Evolutionary conservation across 371 early-diverging fungal species (phyloP).

Genomic region (Rhizopus microsporus): DNA sequence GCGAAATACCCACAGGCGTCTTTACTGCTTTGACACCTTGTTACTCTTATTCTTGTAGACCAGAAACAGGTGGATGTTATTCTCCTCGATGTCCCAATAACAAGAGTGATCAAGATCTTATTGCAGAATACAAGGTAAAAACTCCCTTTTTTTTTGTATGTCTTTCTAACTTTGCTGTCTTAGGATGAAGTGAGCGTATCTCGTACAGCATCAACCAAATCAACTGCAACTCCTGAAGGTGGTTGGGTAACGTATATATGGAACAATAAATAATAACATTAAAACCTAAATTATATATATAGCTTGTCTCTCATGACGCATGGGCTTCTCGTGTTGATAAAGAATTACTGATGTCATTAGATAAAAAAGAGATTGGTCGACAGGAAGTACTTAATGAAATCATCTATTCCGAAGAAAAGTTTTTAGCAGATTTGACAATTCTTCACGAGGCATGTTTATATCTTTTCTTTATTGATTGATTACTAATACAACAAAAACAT

Average conservation of each 20-base stretch:
- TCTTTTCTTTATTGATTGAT: background rate
- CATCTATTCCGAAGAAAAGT: slow-evolving; percentile 86
- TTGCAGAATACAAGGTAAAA: slow-evolving; percentile 15
- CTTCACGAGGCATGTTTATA: slow-evolving; percentile 20
- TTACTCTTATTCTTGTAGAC: slow-evolving; percentile 24
- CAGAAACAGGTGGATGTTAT: slow-evolving; percentile 30
- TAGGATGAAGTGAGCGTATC: slow-evolving; percentile 13
- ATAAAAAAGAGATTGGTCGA: slow-evolving; percentile 74
- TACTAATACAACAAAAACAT: background rate
- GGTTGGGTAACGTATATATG: slow-evolving; percentile 15
- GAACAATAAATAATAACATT: background rate
- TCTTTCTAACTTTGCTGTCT: background rate
- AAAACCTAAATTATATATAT: background rate
- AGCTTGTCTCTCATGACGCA: slow-evolving; percentile 38
- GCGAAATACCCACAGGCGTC: slow-evolving; percentile 25
- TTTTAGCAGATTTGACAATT: slow-evolving; percentile 67
- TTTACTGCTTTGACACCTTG: slow-evolving; percentile 28
- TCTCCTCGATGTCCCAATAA: slow-evolving; percentile 29
- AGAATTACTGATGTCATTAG: slow-evolving; percentile 68
- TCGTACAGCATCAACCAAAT: slow-evolving; percentile 3
- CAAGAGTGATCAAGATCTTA: slow-evolving; percentile 12
- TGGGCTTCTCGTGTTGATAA: slow-evolving; percentile 72
- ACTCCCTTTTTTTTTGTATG: too few species aligned
- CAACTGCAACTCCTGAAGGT: slow-evolving; percentile 18
- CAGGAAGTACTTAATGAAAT: slow-evolving; percentile 92